Evolutionary conservation across 2,329 filamentous ascomycete genomes (phyloP).

Genomic region (Chaetomium sp.): DNA sequence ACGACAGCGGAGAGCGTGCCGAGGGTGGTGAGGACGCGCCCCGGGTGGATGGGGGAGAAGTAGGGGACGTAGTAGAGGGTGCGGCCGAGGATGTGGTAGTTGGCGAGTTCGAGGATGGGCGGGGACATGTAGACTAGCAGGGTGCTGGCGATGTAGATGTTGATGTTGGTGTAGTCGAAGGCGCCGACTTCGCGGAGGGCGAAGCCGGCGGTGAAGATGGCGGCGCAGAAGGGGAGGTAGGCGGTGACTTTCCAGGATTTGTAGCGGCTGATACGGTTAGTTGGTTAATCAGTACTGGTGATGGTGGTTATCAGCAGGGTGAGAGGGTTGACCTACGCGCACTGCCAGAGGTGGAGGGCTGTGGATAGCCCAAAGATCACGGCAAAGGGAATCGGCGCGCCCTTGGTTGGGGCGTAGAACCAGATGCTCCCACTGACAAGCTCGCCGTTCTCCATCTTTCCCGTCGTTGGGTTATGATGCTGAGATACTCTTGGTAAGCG

Average conservation of each 20-base stretch:
- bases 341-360: constrained; percentile 37
- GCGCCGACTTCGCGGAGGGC: constrained; percentile 39
- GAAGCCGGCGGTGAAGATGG: constrained; percentile 46
- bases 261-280: constrained; percentile 31
- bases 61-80: constrained; percentile 52
- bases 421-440: constrained; percentile 36
- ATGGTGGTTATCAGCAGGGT: too few species aligned
- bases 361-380: constrained; percentile 35
- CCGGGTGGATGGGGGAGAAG: constrained; percentile 39
- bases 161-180: constrained; percentile 37
- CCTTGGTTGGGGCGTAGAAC: constrained; percentile 42
- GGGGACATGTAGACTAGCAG: constrained; percentile 33
- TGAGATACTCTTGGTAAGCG: background rate
- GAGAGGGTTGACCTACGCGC: constrained; percentile 35
- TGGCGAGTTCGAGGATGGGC: constrained; percentile 44
- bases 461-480: background rate
- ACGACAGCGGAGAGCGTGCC: constrained; percentile 24
- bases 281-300: background rate
- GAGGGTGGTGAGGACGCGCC: constrained; percentile 34
- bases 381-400: constrained; percentile 41
- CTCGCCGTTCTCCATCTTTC: background rate
- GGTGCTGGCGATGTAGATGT: constrained; percentile 35
- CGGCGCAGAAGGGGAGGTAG: constrained; percentile 40
- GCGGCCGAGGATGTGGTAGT: constrained; percentile 50
- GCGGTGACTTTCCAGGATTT: constrained; percentile 44